Evolutionary conservation across 116 monocot species (phyloP), one percentile per base, ranked within the genome.

Genomic region (Posidonia oceanica): DNA sequence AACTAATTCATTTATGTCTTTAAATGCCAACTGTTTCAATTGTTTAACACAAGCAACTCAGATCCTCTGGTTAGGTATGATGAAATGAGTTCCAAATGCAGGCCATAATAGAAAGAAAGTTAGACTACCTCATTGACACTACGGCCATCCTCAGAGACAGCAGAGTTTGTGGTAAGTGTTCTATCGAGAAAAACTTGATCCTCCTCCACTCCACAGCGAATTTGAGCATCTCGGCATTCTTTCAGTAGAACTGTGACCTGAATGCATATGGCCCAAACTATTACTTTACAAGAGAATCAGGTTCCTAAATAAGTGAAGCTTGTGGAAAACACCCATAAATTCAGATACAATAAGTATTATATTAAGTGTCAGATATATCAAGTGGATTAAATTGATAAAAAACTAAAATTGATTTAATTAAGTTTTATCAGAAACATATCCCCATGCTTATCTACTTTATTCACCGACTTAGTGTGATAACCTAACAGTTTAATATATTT

Each of bases 211-310:
- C 98, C 90, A 78, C 89, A 97, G 17, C 90, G 85, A 68, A 93
- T 74, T 80, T 98, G 98, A 78, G 90, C 76, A 81, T 98, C 98
- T 76, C 88, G 87, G 66, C 93, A 98, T 75, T 98, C 98, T 68
- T 98, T 98, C 22, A 98, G 77, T 14, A 98, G 83, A 38, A 98
- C 66, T 18, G 93, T 42, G 54, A 98, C 93, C 87, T 98, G 90
- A 38, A 56, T 38, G 22, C 22, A 52, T 39, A 16, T 13, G 3
- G 40, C 17, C 14, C 41, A 64, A 41, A 42, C 8, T 64, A 37
- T 40, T 14, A 64, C 15, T 42, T 17, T 64, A 64, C 5, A 44
- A 44, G 44, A 44, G 44, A 44, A 44, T 3, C 4, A 44, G 10
- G 5, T 58, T 58, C 16, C 5, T 16, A 21, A 58, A 17, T n/a